phyloP scores from a whole-genome alignment of 306 rosid genomes.

The Sesbania bispinosa region DNA sequence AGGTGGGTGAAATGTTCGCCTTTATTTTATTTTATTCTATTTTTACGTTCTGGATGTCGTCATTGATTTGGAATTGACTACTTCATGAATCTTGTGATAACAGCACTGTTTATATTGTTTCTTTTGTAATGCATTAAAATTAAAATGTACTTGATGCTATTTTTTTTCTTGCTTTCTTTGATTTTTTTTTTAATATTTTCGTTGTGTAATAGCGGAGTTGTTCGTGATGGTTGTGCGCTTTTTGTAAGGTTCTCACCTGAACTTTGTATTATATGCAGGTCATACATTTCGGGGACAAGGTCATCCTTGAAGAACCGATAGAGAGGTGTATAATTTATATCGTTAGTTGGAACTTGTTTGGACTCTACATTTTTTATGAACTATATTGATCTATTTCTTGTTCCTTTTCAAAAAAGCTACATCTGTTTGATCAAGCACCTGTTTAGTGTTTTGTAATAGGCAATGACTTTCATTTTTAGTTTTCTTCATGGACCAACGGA shows the following conservation, averaged over 20 bases:
- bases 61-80: constrained; percentile 24
- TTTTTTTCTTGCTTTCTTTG: neutral
- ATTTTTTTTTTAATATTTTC: neutral
- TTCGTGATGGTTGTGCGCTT: neutral
- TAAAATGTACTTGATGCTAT: neutral
- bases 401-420: neutral
- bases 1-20: constrained; percentile 38
- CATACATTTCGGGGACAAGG: constrained; percentile 77
- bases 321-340: constrained; percentile 66
- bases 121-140: neutral
- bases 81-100: neutral
- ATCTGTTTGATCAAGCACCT: constrained; percentile 2
- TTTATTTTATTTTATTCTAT: neutral
- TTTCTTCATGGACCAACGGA: constrained; percentile 4
- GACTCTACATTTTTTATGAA: constrained; percentile 11
- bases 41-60: neutral
- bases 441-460: neutral
- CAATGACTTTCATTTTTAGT: neutral
- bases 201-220: neutral
- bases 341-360: constrained; percentile 6
- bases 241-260: neutral
- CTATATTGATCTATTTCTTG: neutral
- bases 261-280: constrained; percentile 43
- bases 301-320: constrained; percentile 80
- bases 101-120: neutral